Percentiles rank a stretch among this genome's conserved stretches.
Conservation (phyloP, 2,329 filamentous ascomycete genomes). For the Exophiala lecanii-corni region DNA sequence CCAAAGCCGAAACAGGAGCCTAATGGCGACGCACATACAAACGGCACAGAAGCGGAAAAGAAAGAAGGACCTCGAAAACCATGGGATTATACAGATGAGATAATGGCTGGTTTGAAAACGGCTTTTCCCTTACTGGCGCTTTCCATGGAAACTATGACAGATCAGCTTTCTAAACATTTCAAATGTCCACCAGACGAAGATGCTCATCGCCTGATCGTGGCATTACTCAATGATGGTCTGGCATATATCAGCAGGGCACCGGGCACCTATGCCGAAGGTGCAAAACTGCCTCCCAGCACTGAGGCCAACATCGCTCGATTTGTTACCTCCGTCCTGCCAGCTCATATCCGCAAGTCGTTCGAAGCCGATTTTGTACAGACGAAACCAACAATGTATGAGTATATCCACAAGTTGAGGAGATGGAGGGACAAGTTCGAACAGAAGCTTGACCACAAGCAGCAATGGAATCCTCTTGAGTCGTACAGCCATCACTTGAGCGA, state of each 20-base stretch:
- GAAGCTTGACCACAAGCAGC: constrained; percentile 80
- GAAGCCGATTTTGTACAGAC: constrained; percentile 94
- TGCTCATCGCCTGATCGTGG: constrained; percentile 95
- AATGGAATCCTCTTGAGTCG: constrained; percentile 69
- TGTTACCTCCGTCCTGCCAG: constrained; percentile 88
- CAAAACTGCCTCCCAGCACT: constrained; percentile 82
- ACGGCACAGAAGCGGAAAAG: constrained; percentile 22
- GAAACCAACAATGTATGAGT: constrained; percentile 97
- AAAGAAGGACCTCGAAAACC: constrained; percentile 62
- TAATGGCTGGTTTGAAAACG: constrained; percentile 92
- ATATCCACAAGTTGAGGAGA: constrained; percentile 90
- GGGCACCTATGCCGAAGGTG: constrained; percentile 78
- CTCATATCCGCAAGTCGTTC: constrained; percentile 92
- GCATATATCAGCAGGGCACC: constrained; percentile 89
- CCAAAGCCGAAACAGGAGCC: constrained; percentile 51
- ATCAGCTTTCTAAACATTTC: constrained; percentile 98
- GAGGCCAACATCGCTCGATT: constrained; percentile 97
- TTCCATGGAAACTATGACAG: constrained; percentile 99
- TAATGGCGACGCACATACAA: constrained; percentile 44
- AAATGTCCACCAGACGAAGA: constrained; percentile 98
- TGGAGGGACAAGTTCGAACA: constrained; percentile 99
- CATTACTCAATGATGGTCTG: constrained; percentile 88
- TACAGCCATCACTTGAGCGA: constrained; percentile 91
- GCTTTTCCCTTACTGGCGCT: constrained; percentile 91
- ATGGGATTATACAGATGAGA: constrained; percentile 95